Evolutionary conservation across 352 stramenopile species (phyloP), one percentile per base, ranked within the genome.

Genomic region (Phytophthora colocasiae): DNA sequence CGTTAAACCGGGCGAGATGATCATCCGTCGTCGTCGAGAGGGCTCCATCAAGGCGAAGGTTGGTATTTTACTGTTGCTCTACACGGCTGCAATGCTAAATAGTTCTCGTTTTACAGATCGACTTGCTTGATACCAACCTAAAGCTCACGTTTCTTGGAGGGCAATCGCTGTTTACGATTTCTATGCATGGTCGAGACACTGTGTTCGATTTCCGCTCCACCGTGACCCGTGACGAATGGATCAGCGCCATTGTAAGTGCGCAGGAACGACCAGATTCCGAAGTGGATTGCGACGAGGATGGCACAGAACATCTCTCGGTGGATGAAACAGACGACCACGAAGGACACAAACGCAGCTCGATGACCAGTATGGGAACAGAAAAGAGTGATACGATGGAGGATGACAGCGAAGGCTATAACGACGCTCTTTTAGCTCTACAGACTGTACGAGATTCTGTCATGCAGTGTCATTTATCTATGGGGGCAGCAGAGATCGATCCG

Each of bases 381-480:
- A 68, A 63, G 14, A 71, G 51, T 40, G 67, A 71, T 22, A 51
- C 40, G 1, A 56, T 73, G 17, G 72, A 75, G 3, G 67, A 68
- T 12, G 75, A 77, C 39, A 75, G 53, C 8, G 69, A 77, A 41
- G 59, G 40, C 8, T 89, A 88, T 45, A 88, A 73, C 29, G 81
- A 90, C 14, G 75, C 81, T 41, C 58, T 92, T 27, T 44, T 78
- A 10, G 81, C 78, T 11, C 73, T 93, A 36, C 81, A 90, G 41
- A 76, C 87, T 46, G 71, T 85, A 2, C 78, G 85, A 11, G 82
- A 75, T 32, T 93, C 85, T 7, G 87, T 92, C 38, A 81, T 91
- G 59, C 75, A 84, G 51, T 81, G 67, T 32, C 69, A 87, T 47
- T 45, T 87, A 19, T 80, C 77, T 9, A 85, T 91, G 63, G 77